A percentile compares a stretch with the other conserved stretches of the same genome.
Evolutionary conservation across 371 early-diverging fungal species (phyloP).

Genomic region (Nematocida ironsii): DNA sequence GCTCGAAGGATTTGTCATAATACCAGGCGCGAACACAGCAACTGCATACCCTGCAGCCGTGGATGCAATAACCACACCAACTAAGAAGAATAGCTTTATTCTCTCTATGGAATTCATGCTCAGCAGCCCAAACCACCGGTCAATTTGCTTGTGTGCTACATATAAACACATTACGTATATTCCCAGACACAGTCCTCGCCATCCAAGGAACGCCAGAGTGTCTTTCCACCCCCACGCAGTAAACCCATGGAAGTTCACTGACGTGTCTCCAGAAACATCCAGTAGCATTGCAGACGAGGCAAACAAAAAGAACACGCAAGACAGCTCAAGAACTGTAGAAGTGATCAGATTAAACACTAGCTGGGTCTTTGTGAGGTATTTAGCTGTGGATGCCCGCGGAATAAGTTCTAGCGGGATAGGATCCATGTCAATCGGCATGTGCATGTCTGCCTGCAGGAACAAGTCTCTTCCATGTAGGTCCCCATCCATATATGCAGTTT

Average conservation of each 20-base stretch:
- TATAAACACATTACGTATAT: neutral
- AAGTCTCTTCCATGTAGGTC: neutral
- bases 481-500: neutral
- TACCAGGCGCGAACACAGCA: neutral
- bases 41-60: neutral
- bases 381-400: neutral
- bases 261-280: neutral
- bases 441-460: neutral
- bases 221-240: neutral
- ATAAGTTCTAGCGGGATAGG: neutral
- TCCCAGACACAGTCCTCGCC: neutral
- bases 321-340: neutral
- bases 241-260: neutral
- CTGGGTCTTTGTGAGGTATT: neutral
- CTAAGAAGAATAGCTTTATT: neutral
- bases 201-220: conserved; percentile 8
- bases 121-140: neutral
- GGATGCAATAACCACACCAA: neutral
- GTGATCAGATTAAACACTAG: neutral
- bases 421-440: neutral
- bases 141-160: conserved; percentile 10
- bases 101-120: neutral
- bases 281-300: neutral
- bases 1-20: neutral
- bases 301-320: conserved; percentile 20